Evolutionary conservation across 805 yeast species (phyloP).

Genomic region (Ogataea pilisensis): DNA sequence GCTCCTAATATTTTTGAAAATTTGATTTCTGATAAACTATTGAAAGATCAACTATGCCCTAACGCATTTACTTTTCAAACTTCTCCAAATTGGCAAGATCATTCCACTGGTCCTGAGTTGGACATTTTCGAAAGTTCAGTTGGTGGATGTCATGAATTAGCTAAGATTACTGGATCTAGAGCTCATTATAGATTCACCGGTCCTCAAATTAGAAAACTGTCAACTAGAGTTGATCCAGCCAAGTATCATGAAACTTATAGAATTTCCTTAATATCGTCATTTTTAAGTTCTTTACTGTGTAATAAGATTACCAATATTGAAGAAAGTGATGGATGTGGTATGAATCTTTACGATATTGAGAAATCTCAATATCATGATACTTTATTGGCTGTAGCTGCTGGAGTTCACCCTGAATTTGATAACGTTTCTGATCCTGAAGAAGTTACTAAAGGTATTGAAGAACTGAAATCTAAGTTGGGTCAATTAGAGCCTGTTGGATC

Average conservation of each 20-base stretch:
- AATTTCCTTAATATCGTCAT: slow-evolving; percentile 75
- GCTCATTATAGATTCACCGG: slow-evolving; percentile 92
- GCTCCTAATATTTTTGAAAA: slow-evolving; percentile 39
- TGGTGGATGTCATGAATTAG: slow-evolving; percentile 59
- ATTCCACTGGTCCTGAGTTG: slow-evolving; percentile 73
- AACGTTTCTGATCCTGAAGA: slow-evolving; percentile 24
- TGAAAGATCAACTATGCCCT: slow-evolving; percentile 45
- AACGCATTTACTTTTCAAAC: slow-evolving; percentile 55
- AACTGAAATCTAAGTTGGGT: slow-evolving; percentile 51
- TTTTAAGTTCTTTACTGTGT: slow-evolving; percentile 65
- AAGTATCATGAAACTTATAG: slow-evolving; percentile 52
- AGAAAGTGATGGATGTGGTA: slow-evolving; percentile 88
- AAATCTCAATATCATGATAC: slow-evolving; percentile 51
- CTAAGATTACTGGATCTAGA: slow-evolving; percentile 72
- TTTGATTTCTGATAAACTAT: slow-evolving; percentile 31
- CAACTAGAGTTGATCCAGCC: slow-evolving; percentile 46
- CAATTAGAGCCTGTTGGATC: slow-evolving; percentile 46
- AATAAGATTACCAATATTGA: slow-evolving; percentile 67
- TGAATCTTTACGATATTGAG: slow-evolving; percentile 79
- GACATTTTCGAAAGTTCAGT: slow-evolving; percentile 52
- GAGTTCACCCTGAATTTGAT: slow-evolving; percentile 43
- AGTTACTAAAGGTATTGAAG: slow-evolving; percentile 32
- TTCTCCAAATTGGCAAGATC: slow-evolving; percentile 96
- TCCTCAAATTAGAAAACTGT: slow-evolving; percentile 78
- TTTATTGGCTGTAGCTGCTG: slow-evolving; percentile 52